These are phyloP conservation scores for Aureobasidium melanogenum DNA, from an alignment of 2,329 filamentous ascomycete genomes.

Conservation along the genomic window DNA sequence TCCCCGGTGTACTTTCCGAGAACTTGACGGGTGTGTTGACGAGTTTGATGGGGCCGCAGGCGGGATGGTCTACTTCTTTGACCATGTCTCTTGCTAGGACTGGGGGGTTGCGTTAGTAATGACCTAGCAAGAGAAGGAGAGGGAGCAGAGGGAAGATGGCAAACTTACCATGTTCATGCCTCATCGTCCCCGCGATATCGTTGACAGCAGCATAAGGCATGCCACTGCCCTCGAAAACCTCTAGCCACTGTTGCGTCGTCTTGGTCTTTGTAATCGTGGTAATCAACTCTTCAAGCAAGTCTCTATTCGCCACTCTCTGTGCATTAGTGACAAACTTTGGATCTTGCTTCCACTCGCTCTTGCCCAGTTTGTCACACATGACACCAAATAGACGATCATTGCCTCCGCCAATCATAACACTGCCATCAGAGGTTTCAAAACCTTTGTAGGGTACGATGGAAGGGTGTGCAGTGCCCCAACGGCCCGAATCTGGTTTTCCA, in stretches of 20 bases:
- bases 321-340: constrained; percentile 50
- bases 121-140: not conserved
- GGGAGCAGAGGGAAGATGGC: constrained; percentile 2
- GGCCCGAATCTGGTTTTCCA: constrained; percentile 74
- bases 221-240: constrained; percentile 77
- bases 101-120: constrained; percentile 20
- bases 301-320: constrained; percentile 58
- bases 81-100: constrained; percentile 78
- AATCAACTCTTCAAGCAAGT: constrained; percentile 67
- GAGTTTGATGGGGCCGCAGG: constrained; percentile 77
- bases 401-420: constrained; percentile 55
- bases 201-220: constrained; percentile 95
- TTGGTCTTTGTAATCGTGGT: constrained; percentile 64
- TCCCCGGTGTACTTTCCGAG: constrained; percentile 67
- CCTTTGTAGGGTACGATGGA: constrained; percentile 94
- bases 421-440: constrained; percentile 57
- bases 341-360: constrained; percentile 51
- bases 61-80: constrained; percentile 70
- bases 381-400: constrained; percentile 56
- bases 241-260: constrained; percentile 82
- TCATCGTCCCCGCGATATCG: constrained; percentile 75
- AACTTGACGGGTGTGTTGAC: constrained; percentile 95
- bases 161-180: constrained; percentile 66
- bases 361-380: constrained; percentile 48
- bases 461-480: constrained; percentile 97